Conservation (phyloP, 2,329 filamentous ascomycete genomes). For the Pyrenochaeta sp. region DNA sequence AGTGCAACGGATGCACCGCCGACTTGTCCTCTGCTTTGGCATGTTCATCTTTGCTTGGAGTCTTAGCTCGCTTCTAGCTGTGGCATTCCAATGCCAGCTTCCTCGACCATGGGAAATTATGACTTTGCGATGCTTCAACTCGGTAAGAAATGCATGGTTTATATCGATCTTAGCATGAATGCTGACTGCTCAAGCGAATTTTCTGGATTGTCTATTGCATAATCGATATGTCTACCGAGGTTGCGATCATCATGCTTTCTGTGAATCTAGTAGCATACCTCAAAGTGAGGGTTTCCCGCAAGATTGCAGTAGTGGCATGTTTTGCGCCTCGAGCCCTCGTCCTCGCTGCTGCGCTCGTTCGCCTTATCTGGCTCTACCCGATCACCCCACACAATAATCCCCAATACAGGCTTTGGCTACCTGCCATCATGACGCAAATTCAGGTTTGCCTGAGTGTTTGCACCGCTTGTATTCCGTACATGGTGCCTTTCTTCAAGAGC, state of each 20-base stretch:
- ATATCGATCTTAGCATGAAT: background rate
- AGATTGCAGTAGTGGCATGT: constrained; percentile 40
- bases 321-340: constrained; percentile 43
- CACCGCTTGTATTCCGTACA: constrained; percentile 46
- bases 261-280: constrained; percentile 41
- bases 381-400: constrained; percentile 35
- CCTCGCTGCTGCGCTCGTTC: constrained; percentile 32
- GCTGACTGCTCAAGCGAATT: constrained; percentile 32
- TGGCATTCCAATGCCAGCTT: constrained; percentile 42
- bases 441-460: constrained; percentile 41
- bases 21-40: constrained; percentile 27
- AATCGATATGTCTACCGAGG: constrained; percentile 42
- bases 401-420: constrained; percentile 39
- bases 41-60: constrained; percentile 39
- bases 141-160: constrained; percentile 14
- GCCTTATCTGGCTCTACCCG: constrained; percentile 42
- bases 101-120: constrained; percentile 41
- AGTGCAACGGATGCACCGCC: constrained; percentile 26
- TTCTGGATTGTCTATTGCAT: constrained; percentile 48
- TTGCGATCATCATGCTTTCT: constrained; percentile 41
- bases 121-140: constrained; percentile 38
- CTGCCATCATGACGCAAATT: constrained; percentile 35
- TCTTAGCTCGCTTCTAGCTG: constrained; percentile 30
- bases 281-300: constrained; percentile 30
- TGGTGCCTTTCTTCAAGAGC: constrained; percentile 40